These are phyloP conservation scores for Penicillium crustosum DNA, from an alignment of 2,329 filamentous ascomycete genomes.

Conservation along the genomic window DNA sequence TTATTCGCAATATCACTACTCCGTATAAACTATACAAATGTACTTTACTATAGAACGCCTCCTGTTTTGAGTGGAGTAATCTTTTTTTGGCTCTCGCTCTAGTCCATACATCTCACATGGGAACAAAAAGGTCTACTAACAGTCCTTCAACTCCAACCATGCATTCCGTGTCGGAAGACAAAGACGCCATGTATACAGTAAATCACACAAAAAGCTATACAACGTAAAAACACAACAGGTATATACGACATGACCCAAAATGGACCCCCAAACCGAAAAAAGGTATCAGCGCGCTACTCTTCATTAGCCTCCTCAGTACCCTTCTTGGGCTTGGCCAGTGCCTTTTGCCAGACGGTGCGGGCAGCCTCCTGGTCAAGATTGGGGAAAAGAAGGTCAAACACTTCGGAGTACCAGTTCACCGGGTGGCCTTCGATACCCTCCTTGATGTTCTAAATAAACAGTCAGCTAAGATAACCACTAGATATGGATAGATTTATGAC, in stretches of 20 bases:
- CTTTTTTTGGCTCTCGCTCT: conserved; percentile 9
- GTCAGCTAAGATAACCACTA: conserved; percentile 21
- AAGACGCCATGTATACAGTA: conserved; percentile 35
- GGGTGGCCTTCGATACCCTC: conserved; percentile 88
- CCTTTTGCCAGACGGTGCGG: conserved; percentile 69
- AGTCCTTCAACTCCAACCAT: conserved; percentile 34
- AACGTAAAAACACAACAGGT: conserved; percentile 15
- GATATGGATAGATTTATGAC: conserved; percentile 38
- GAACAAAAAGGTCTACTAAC: conserved; percentile 13
- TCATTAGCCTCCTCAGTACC: conserved; percentile 27
- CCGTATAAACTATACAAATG: background rate
- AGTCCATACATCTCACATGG: conserved; percentile 8
- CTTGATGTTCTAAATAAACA: conserved; percentile 80
- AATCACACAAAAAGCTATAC: conserved; percentile 19
- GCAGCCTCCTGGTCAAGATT: conserved; percentile 71
- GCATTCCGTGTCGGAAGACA: conserved; percentile 30
- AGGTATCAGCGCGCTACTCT: conserved; percentile 23
- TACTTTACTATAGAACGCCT: background rate
- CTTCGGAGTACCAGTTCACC: conserved; percentile 89
- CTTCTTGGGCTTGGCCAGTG: conserved; percentile 58
- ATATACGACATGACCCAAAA: conserved; percentile 14
- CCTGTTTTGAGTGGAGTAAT: conserved; percentile 14
- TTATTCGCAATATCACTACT: background rate
- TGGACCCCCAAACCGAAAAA: conserved; percentile 12
- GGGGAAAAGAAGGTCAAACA: conserved; percentile 89